These are phyloP conservation scores for Paragyromitra xinjiangensis DNA, from an alignment of 495 filamentous ascomycete species.

Conservation along the genomic window DNA sequence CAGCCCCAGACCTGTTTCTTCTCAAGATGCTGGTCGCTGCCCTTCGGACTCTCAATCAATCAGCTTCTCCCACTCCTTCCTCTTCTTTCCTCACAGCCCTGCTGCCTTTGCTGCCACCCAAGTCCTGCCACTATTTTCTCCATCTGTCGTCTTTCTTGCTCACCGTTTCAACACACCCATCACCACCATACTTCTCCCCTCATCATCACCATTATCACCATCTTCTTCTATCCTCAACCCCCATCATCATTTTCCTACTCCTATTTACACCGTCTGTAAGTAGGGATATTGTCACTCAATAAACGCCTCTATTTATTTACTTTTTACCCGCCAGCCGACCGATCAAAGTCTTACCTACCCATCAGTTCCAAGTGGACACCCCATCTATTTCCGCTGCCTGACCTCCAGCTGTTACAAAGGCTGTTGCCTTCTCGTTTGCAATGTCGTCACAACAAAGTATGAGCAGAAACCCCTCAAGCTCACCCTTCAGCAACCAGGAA, in stretches of 20 bases:
- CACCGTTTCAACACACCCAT: constrained; percentile 32
- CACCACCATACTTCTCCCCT: constrained; percentile 12
- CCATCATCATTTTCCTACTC: neutral
- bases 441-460: constrained; percentile 54
- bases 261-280: constrained; percentile 29
- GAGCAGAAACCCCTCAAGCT: constrained; percentile 53
- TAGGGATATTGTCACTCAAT: constrained; percentile 11
- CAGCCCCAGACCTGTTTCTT: constrained; percentile 47
- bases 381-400: constrained; percentile 16
- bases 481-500: constrained; percentile 51
- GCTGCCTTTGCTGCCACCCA: constrained; percentile 32
- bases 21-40: constrained; percentile 44
- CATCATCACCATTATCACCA: constrained; percentile 17
- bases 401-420: constrained; percentile 38
- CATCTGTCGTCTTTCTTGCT: constrained; percentile 34
- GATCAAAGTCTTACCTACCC: constrained; percentile 5
- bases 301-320: constrained; percentile 3
- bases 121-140: constrained; percentile 41
- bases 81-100: constrained; percentile 45
- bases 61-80: constrained; percentile 32
- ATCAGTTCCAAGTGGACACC: constrained; percentile 19
- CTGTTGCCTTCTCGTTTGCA: constrained; percentile 47
- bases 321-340: constrained; percentile 25
- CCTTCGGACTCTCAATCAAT: constrained; percentile 33
- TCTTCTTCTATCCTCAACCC: neutral